Conservation (phyloP, 2,329 filamentous ascomycete species). For the Pseudogymnoascus sp. region DNA sequence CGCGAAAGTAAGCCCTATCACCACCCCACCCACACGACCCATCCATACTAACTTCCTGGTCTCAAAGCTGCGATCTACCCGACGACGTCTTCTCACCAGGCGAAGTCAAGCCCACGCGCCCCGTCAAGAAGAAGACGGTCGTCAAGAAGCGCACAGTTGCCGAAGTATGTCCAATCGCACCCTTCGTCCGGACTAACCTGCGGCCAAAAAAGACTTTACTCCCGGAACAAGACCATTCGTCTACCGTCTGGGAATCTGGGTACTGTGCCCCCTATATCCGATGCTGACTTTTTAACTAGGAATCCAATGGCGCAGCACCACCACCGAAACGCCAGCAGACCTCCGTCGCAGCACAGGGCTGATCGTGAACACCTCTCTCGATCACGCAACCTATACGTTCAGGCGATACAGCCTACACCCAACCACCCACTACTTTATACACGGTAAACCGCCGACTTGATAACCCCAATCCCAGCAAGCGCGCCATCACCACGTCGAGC, state of each 20-base stretch:
- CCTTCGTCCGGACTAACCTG: constrained; percentile 8
- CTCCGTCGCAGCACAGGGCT: constrained; percentile 24
- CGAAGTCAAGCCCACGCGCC: constrained; percentile 56
- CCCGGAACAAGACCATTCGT: neutral
- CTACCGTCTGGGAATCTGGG: constrained; percentile 3
- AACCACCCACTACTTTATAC: neutral
- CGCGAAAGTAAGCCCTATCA: constrained; percentile 62
- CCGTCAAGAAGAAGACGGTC: constrained; percentile 23
- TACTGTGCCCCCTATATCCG: constrained; percentile 1
- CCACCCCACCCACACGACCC: neutral
- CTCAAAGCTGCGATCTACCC: constrained; percentile 69
- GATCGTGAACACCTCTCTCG: neutral
- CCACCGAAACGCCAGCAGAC: constrained; percentile 28
- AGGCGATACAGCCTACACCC: neutral
- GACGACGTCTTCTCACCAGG: constrained; percentile 80
- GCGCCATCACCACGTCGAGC: neutral
- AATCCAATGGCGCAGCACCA: constrained; percentile 12
- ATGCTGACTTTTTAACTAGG: constrained; percentile 1
- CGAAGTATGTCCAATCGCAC: constrained; percentile 24
- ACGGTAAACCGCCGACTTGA: neutral
- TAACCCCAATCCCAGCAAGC: neutral
- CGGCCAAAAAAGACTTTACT: neutral
- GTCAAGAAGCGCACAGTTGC: constrained; percentile 25
- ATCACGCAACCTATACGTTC: neutral
- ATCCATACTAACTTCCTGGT: constrained; percentile 19